Evolutionary conservation across 1,284 basidiomycete genomes (phyloP).

Genomic region (Rhodotorula sp.): DNA sequence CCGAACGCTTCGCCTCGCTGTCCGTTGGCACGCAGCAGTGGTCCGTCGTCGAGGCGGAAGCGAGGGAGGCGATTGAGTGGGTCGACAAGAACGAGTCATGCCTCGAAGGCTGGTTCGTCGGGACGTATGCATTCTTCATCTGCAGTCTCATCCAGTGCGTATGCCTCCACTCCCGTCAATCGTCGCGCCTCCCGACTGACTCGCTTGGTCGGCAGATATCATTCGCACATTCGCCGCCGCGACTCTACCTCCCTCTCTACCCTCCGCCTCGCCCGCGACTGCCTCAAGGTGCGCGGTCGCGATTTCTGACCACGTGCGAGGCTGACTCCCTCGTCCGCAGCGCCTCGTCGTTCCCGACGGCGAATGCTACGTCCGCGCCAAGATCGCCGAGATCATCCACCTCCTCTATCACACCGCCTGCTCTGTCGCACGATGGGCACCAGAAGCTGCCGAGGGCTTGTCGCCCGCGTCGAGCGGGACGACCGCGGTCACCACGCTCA

Average conservation of each 20-base stretch:
- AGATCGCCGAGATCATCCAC: constrained; percentile 89
- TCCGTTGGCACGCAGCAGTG: constrained; percentile 75
- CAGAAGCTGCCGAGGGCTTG: constrained; percentile 37
- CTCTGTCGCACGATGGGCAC: constrained; percentile 42
- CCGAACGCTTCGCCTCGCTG: constrained; percentile 77
- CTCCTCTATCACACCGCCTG: constrained; percentile 83
- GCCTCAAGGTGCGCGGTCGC: constrained; percentile 59
- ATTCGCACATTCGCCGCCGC: constrained; percentile 82
- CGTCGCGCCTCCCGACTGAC: neutral
- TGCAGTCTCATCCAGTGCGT: constrained; percentile 82
- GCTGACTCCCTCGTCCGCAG: constrained; percentile 38
- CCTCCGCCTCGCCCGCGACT: constrained; percentile 75
- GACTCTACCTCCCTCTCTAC: constrained; percentile 71
- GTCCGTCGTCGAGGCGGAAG: constrained; percentile 68
- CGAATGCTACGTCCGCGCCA: constrained; percentile 47
- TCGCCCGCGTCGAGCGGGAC: constrained; percentile 34
- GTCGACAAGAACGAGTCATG: constrained; percentile 72
- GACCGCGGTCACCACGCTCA: constrained; percentile 36
- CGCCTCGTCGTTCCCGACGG: constrained; percentile 42
- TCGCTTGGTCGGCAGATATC: constrained; percentile 61
- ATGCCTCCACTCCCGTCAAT: neutral
- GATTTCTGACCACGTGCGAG: constrained; percentile 66
- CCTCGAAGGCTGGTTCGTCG: constrained; percentile 82
- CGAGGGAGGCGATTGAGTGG: constrained; percentile 83
- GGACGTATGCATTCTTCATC: constrained; percentile 83